phyloP scores from a whole-genome alignment of 139 green algal species.

The Diplosphaera chodatii region DNA sequence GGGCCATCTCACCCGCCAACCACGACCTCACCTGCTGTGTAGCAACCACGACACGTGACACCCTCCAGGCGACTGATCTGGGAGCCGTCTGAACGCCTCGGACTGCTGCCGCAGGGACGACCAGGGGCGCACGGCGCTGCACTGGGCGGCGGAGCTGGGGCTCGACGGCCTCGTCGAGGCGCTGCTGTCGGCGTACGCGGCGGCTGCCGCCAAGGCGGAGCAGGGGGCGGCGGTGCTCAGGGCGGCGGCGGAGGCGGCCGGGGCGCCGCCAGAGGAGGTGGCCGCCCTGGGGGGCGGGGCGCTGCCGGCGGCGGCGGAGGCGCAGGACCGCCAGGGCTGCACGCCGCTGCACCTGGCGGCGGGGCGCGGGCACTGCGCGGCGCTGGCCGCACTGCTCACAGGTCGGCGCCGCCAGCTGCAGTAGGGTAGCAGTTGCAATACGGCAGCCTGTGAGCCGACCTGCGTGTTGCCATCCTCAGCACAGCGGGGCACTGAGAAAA shows the following conservation, averaged over 20 bases:
- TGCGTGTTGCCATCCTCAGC: too few species aligned
- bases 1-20: too few species aligned
- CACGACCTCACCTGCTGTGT: too few species aligned
- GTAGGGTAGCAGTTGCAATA: too few species aligned
- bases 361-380: conserved; percentile 15
- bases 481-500: too few species aligned
- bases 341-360: conserved; percentile 63
- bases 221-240: neutral
- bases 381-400: conserved; percentile 16
- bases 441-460: too few species aligned
- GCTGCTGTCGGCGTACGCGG: conserved; percentile 26
- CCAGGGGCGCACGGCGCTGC: conserved; percentile 59
- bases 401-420: too few species aligned
- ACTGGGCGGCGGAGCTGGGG: conserved; percentile 65
- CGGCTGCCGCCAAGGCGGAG: neutral
- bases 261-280: conserved; percentile 1
- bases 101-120: conserved; percentile 65
- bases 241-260: conserved; percentile 3
- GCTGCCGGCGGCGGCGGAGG: conserved; percentile 12
- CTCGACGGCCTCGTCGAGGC: conserved; percentile 8
- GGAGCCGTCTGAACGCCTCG: too few species aligned
- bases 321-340: conserved; percentile 66
- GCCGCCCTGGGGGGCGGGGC: neutral
- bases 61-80: too few species aligned
- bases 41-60: too few species aligned